phyloP scores from a whole-genome alignment of 2,329 filamentous ascomycete genomes.

The Blastomyces silverae region DNA sequence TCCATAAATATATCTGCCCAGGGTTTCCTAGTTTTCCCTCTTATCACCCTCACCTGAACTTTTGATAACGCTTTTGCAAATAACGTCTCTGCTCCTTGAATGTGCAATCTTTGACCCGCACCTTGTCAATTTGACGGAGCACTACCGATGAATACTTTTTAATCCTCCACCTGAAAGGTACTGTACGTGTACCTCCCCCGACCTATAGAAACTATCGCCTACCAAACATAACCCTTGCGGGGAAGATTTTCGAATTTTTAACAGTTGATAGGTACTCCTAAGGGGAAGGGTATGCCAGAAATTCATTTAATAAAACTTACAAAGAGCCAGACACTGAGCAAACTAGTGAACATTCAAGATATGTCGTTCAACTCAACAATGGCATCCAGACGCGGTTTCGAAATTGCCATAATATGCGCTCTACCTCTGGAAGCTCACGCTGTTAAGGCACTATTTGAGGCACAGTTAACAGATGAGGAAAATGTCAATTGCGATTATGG shows the following conservation, averaged over 20 bases:
- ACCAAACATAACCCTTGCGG: neutral
- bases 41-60: no score
- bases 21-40: no score
- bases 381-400: neutral
- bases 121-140: no score
- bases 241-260: neutral
- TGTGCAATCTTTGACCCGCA: no score
- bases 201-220: neutral
- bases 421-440: neutral
- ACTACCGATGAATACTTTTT: neutral
- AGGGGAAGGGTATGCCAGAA: neutral
- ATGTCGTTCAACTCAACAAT: neutral
- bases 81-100: no score
- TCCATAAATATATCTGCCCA: no score
- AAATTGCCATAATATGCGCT: neutral
- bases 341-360: no score
- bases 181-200: neutral
- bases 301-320: neutral
- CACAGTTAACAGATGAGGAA: neutral
- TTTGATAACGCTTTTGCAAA: no score
- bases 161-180: neutral
- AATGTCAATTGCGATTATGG: neutral
- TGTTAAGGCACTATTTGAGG: neutral
- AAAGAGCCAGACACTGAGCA: neutral
- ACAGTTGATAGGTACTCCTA: neutral